Evolutionary conservation across 179 eudicot genomes (phyloP).

Genomic region (Silene coronaria): DNA sequence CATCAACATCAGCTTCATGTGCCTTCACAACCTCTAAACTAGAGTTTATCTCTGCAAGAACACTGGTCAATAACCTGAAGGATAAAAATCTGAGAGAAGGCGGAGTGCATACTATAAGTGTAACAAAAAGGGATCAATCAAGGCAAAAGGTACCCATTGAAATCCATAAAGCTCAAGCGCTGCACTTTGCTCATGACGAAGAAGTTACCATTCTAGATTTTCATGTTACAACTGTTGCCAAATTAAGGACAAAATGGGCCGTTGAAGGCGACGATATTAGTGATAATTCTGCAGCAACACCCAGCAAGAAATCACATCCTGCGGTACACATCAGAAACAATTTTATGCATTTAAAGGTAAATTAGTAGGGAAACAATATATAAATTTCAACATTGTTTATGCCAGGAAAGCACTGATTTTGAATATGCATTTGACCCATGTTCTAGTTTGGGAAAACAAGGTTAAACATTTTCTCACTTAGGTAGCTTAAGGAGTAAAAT

Average conservation of each 20-base stretch:
- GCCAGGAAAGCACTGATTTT: neutral
- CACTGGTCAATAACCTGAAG: conserved; percentile 34
- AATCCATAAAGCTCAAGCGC: conserved; percentile 21
- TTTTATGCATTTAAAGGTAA: neutral
- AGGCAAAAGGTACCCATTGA: conserved; percentile 22
- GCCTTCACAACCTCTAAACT: conserved; percentile 40
- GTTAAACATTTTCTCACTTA: no score
- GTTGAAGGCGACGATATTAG: conserved; percentile 11
- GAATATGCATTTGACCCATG: no score
- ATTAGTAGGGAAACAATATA: neutral
- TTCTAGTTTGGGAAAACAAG: no score
- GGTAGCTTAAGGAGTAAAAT: no score
- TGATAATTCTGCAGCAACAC: conserved; percentile 13
- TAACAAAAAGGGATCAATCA: conserved; percentile 22
- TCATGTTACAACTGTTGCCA: conserved; percentile 20
- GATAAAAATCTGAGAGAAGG: conserved; percentile 27
- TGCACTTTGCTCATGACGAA: conserved; percentile 6
- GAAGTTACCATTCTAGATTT: conserved; percentile 22
- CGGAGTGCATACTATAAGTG: conserved; percentile 18
- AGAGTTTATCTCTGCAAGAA: conserved; percentile 45
- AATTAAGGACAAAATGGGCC: conserved; percentile 25
- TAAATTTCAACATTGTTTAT: neutral
- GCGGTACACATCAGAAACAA: conserved; percentile 21
- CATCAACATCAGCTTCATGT: conserved; percentile 32
- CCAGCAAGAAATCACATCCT: conserved; percentile 8